Evolutionary conservation across 2,329 filamentous ascomycete genomes (phyloP).

Genomic region (Pseudogymnoascus sp.): DNA sequence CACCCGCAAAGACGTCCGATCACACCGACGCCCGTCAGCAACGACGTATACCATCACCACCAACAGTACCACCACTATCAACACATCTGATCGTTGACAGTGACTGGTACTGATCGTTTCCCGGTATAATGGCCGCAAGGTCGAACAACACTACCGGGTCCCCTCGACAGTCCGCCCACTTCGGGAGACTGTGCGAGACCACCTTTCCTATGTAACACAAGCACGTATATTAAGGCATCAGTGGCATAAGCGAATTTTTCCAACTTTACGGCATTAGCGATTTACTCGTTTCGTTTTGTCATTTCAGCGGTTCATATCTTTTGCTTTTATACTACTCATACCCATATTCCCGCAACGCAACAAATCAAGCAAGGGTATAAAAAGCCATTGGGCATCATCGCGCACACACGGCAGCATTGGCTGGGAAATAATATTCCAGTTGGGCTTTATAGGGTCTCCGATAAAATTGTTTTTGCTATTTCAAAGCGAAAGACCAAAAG

Average conservation of each 20-base stretch:
- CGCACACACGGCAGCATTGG: conserved; percentile 1
- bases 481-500: conserved; percentile 6
- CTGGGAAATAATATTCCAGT: neutral
- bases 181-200: conserved; percentile 8
- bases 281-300: conserved; percentile 30
- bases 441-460: neutral
- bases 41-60: conserved; percentile 34
- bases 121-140: conserved; percentile 6
- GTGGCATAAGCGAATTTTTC: conserved; percentile 13
- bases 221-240: conserved; percentile 18
- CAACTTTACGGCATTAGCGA: conserved; percentile 42
- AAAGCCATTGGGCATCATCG: conserved; percentile 6
- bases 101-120: neutral
- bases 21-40: conserved; percentile 51
- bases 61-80: conserved; percentile 41
- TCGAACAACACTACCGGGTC: neutral
- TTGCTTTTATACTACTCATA: conserved; percentile 9
- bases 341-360: neutral
- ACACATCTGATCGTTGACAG: conserved; percentile 26
- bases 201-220: conserved; percentile 26
- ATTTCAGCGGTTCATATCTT: conserved; percentile 20
- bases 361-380: neutral
- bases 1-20: conserved; percentile 46
- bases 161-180: conserved; percentile 9
- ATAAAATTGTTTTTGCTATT: conserved; percentile 4